phyloP scores from a whole-genome alignment of 139 green algal genomes.

The Chlamydomonas urium region DNA sequence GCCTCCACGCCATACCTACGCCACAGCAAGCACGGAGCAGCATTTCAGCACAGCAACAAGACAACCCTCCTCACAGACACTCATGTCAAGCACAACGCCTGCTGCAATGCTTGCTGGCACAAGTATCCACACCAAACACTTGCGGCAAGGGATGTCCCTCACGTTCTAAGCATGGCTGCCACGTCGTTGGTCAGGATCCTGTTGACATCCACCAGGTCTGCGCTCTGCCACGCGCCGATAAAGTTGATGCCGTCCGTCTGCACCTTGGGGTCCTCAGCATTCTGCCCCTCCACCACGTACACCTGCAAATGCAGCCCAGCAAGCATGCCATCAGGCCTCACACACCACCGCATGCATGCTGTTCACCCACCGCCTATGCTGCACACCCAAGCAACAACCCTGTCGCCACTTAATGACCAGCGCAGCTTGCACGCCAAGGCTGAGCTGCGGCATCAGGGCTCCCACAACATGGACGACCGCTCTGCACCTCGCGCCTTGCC shows the following conservation, averaged over 20 bases:
- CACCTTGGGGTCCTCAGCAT: constrained; percentile 43
- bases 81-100: not conserved
- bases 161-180: constrained; percentile 1
- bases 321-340: too few species aligned
- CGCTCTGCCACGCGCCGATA: constrained; percentile 52
- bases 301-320: constrained; percentile 41
- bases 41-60: not conserved
- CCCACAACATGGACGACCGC: too few species aligned
- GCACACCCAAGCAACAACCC: not conserved
- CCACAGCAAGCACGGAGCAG: not conserved
- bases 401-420: too few species aligned
- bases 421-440: too few species aligned
- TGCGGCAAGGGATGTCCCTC: too few species aligned
- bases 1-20: constrained; percentile 92
- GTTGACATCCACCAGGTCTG: constrained; percentile 65
- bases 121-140: too few species aligned
- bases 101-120: too few species aligned
- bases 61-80: not conserved
- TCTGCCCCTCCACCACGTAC: constrained; percentile 70
- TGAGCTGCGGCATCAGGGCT: too few species aligned
- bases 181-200: constrained; percentile 82
- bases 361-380: not conserved
- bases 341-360: too few species aligned
- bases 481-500: not conserved
- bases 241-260: constrained; percentile 96